Base-by-base conservation (phyloP, 495 filamentous ascomycete species). In the Talaromyces thailandensis region DNA sequence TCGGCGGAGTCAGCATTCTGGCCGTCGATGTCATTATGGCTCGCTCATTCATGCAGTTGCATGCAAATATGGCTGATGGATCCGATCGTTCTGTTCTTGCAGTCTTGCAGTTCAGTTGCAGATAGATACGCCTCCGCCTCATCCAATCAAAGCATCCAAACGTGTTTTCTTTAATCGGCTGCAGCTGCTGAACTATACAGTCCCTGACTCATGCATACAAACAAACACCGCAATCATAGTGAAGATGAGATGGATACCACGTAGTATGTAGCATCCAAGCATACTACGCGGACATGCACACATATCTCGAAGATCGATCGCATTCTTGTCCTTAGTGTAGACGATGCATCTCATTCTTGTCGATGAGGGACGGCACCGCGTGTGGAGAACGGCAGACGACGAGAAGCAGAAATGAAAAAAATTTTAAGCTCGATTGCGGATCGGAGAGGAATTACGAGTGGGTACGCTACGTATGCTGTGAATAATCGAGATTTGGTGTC, bases 1-100 rank as follows among this genome's bases (percentile, higher is more conserved):
- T 48, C 51, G 51, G 51, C 51, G 51, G 51, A 55, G 45, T 62
- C 67, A 64, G 56, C 64, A 50, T 61, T 56, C 62, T 67, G 28
- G 66, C 68, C 73, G 74, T 73, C 23, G 51, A 55, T 55, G 24
- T n/a, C 51, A 55, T 48, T 48, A 3, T 28, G 23, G 26, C 26
- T 28, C 28, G 6, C 51, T 28, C 23, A 6, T 48, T 18, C 14
- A 21, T 48, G 18, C 18, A 14, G 18, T 48, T 18, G 14, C 37
- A 48, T 48, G 43, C 6, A 2, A n/a, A 18, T n/a, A n/a, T 18
- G 43, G 43, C 43, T 48, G 43, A 48, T 21, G 43, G 43, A 48
- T 48, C 43, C 43, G 43, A 48, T 48, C 43, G 18, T 48, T 40
- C 43, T 48, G 26, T 45, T 4, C 12, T 40, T 40, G 35, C 35